These are phyloP conservation scores for Aspergillus neoniger DNA, from an alignment of 2,329 filamentous ascomycete species.

Conservation along the genomic window DNA sequence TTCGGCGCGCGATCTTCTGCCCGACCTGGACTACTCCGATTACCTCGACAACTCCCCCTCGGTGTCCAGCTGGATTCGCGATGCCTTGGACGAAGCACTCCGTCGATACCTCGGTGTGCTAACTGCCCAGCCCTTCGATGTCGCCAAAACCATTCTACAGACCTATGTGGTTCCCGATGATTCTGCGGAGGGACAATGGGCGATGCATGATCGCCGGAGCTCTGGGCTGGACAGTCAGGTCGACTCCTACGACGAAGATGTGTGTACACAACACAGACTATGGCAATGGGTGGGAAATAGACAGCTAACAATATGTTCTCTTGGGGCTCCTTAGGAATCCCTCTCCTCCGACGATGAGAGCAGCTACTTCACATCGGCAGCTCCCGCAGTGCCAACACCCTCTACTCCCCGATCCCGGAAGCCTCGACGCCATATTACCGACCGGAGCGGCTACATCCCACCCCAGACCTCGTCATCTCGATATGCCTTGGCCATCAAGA, in stretches of 20 bases:
- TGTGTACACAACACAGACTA: slow-evolving; percentile 18
- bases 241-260: slow-evolving; percentile 39
- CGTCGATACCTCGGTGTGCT: slow-evolving; percentile 91
- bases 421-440: slow-evolving; percentile 45
- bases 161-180: slow-evolving; percentile 57
- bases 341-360: slow-evolving; percentile 71
- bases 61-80: slow-evolving; percentile 71
- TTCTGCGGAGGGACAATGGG: slow-evolving; percentile 33
- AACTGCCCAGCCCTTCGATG: slow-evolving; percentile 93
- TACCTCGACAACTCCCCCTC: slow-evolving; percentile 80
- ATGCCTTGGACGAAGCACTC: slow-evolving; percentile 78
- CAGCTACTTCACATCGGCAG: slow-evolving; percentile 76
- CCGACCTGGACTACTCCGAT: slow-evolving; percentile 88
- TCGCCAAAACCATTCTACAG: slow-evolving; percentile 91
- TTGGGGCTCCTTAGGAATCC: slow-evolving; percentile 29
- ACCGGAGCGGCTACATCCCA: slow-evolving; percentile 48
- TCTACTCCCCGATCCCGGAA: slow-evolving; percentile 44
- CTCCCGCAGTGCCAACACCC: slow-evolving; percentile 45
- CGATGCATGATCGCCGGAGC: slow-evolving; percentile 31
- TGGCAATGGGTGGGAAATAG: not conserved
- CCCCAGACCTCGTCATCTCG: slow-evolving; percentile 43
- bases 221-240: slow-evolving; percentile 27
- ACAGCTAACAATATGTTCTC: not conserved
- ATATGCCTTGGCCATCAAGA: slow-evolving; percentile 70
- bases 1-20: slow-evolving; percentile 79